Conservation (phyloP, 2,329 filamentous ascomycete genomes). For the Ophiocordyceps camponoti-rufipedis region DNA sequence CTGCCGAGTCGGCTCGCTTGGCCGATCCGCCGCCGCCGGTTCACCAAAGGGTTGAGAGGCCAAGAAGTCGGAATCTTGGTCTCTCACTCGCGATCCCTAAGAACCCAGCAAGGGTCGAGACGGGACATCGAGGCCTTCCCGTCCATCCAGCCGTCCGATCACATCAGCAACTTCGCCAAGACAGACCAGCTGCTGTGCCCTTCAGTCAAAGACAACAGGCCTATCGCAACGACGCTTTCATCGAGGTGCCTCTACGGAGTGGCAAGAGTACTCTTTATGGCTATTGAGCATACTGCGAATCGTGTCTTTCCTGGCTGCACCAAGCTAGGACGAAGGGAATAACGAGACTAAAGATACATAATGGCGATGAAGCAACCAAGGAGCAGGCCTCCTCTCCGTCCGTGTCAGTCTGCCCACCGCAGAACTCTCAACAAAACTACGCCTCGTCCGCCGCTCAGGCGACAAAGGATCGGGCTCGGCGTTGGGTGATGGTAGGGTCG, state of each 20-base stretch:
- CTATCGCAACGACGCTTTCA: constrained; percentile 2
- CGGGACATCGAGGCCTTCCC: too few relatives aligned
- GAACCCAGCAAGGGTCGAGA: constrained; percentile 9
- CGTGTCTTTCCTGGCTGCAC: neutral
- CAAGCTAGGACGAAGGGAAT: neutral
- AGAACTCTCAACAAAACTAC: too few relatives aligned
- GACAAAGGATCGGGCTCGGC: neutral
- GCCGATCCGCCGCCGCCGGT: constrained; percentile 1
- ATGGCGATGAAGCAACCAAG: neutral
- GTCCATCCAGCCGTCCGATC: neutral
- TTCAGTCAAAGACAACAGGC: neutral
- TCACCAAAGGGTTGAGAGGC: neutral
- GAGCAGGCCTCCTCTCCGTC: too few relatives aligned
- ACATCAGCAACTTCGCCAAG: constrained; percentile 1
- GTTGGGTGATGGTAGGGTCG: too few relatives aligned
- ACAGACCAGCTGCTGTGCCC: constrained; percentile 5
- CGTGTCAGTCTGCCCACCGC: too few relatives aligned
- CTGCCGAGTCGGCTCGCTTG: constrained; percentile 8
- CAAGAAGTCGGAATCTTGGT: constrained; percentile 10
- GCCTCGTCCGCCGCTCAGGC: neutral
- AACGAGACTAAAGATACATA: neutral
- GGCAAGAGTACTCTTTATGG: constrained; percentile 19
- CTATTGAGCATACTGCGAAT: constrained; percentile 1
- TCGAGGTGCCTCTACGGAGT: constrained; percentile 15
- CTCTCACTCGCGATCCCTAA: constrained; percentile 21